Conservation (phyloP, 1,139 yeast species). For the Geotrichum restrictum region DNA sequence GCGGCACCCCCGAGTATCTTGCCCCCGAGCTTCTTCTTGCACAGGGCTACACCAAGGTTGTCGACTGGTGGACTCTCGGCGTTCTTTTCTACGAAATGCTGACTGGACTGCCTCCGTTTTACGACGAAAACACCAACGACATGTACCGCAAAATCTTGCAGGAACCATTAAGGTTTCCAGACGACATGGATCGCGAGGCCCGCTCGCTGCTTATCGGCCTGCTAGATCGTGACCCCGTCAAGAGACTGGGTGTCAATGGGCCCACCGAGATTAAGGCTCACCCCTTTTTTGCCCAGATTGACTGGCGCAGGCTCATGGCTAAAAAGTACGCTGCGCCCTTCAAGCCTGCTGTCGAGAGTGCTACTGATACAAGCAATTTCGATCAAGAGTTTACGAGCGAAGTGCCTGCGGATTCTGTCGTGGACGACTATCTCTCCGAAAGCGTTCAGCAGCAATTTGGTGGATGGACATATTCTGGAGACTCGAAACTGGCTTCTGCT, state of each 20-base stretch:
- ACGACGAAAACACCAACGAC: conserved; percentile 83
- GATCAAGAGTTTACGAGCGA: conserved; percentile 91
- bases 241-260: conserved; percentile 73
- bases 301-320: conserved; percentile 78
- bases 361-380: conserved; percentile 87
- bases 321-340: conserved; percentile 94
- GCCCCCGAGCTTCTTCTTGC: conserved; percentile 91
- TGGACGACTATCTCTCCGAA: conserved; percentile 73
- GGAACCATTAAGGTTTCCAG: conserved; percentile 85
- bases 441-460: conserved; percentile 95
- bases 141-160: conserved; percentile 93
- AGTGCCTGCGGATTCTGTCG: conserved; percentile 92
- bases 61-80: conserved; percentile 99
- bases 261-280: conserved; percentile 82
- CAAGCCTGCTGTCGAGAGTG: conserved; percentile 84
- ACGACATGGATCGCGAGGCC: conserved; percentile 82
- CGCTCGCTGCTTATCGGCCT: conserved; percentile 73
- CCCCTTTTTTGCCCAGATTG: conserved; percentile 82
- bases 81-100: conserved; percentile 93
- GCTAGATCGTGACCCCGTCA: conserved; percentile 78
- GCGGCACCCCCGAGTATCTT: conserved; percentile 94
- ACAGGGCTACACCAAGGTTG: conserved; percentile 91
- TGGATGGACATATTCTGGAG: conserved; percentile 93
- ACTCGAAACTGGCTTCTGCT: conserved; percentile 17
- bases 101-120: conserved; percentile 93